Conservation (phyloP, 1,284 basidiomycete species). For the Cystobasidium slooffiae region DNA sequence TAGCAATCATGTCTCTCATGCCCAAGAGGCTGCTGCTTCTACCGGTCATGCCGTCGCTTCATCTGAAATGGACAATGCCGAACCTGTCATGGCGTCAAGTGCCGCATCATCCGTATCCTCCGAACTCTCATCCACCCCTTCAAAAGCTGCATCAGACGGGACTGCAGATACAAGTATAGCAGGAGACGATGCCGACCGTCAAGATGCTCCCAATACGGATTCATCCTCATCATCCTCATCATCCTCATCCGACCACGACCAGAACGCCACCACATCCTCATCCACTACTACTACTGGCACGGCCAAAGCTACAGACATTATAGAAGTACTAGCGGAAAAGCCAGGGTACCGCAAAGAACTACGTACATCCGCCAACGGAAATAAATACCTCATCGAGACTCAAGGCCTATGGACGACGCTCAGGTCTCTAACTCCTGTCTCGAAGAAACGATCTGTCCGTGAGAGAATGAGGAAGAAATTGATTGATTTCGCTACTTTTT, state of each 20-base stretch:
- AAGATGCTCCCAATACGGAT: neutral
- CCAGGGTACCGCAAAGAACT: slow-evolving; percentile 21
- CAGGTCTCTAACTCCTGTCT: slow-evolving; percentile 8
- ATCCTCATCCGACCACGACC: neutral
- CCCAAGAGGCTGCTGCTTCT: no score
- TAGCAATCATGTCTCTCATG: no score
- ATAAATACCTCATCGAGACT: slow-evolving; percentile 31
- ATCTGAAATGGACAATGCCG: no score
- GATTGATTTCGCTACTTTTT: slow-evolving; percentile 32
- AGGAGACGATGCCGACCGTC: neutral
- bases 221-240: neutral
- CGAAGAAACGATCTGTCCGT: neutral
- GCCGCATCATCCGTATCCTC: neutral
- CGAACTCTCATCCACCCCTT: neutral
- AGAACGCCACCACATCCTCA: neutral
- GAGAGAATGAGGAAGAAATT: slow-evolving; percentile 10
- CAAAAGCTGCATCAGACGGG: neutral
- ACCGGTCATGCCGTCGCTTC: no score
- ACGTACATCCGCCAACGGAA: slow-evolving; percentile 26
- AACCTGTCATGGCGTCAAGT: neutral
- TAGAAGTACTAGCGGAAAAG: slow-evolving; percentile 11
- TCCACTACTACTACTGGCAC: neutral
- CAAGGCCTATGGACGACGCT: slow-evolving; percentile 31
- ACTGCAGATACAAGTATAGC: slow-evolving; percentile 5
- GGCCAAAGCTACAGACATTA: slow-evolving; percentile 8